Percentiles rank a stretch among this genome's conserved stretches.
Evolutionary conservation across 306 rosid species (phyloP).

Genomic region (Psophocarpus tetragonolobus): DNA sequence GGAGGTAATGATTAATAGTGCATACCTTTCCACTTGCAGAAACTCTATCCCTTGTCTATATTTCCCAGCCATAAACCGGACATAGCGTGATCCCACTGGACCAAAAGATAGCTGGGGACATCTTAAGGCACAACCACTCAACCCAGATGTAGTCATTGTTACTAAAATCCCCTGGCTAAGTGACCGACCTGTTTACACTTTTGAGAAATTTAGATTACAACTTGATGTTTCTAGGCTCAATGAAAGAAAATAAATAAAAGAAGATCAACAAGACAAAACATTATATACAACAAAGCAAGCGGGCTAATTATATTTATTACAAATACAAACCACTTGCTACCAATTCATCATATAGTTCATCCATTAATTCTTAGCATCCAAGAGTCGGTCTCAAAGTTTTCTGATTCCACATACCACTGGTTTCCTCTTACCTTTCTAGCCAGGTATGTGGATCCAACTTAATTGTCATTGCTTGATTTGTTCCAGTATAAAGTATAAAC

Average conservation of each 20-base stretch:
- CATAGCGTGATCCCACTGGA: constrained; percentile 27
- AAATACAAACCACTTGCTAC: constrained; percentile 9
- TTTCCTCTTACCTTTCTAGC: not conserved
- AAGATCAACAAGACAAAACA: constrained; percentile 13
- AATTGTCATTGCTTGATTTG: not conserved
- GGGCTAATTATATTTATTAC: not conserved
- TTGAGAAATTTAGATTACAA: constrained; percentile 12
- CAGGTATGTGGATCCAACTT: not conserved
- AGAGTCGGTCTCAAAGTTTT: not conserved
- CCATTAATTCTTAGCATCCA: not conserved
- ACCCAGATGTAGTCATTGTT: constrained; percentile 62
- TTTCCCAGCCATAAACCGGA: constrained; percentile 35
- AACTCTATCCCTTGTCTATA: constrained; percentile 33
- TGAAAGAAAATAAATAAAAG: not conserved
- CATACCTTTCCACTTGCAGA: constrained; percentile 58
- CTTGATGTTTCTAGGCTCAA: constrained; percentile 30
- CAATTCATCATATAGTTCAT: not conserved
- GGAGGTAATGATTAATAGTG: not conserved
- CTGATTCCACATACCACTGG: not conserved
- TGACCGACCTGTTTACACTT: not conserved
- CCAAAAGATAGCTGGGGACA: constrained; percentile 50
- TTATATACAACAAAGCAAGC: not conserved
- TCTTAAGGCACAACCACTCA: constrained; percentile 62
- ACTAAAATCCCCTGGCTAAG: constrained; percentile 6
- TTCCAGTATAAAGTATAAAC: not conserved